These are phyloP conservation scores for Lentinula detonsa DNA, from an alignment of 768 basidiomycete species.

Conservation along the genomic window DNA sequence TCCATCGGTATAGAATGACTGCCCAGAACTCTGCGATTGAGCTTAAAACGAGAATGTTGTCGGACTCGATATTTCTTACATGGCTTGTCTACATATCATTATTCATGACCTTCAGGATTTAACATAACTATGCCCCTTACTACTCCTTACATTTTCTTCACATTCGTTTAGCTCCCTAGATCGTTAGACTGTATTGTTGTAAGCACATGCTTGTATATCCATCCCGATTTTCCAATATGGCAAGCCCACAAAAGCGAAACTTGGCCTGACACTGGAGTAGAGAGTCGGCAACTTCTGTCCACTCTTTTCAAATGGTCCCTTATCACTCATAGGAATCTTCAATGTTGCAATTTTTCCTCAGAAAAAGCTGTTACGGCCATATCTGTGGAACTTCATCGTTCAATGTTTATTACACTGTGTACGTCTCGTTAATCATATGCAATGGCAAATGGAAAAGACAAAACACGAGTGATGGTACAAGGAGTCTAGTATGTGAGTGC, in stretches of 20 bases:
- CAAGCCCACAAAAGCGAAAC: no score
- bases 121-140: neutral
- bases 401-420: neutral
- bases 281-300: no score
- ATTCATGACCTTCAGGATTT: neutral
- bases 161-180: neutral
- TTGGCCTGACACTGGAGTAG: no score
- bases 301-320: no score
- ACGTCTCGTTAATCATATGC: no score
- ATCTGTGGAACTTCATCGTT: no score
- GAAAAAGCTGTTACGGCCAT: no score
- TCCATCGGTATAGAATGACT: conserved; percentile 37
- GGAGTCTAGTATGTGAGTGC: neutral
- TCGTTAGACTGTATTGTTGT: neutral
- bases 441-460: no score
- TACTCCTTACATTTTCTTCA: neutral
- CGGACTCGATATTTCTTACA: neutral
- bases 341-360: no score
- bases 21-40: conserved; percentile 44
- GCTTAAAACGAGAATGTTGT: conserved; percentile 3
- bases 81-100: neutral
- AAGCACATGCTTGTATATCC: neutral
- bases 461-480: no score
- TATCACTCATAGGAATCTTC: no score
- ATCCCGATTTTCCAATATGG: no score